A percentile compares a stretch with the other conserved stretches of the same genome.
Conservation (phyloP, 306 rosid genomes). For the Trifolium repens region DNA sequence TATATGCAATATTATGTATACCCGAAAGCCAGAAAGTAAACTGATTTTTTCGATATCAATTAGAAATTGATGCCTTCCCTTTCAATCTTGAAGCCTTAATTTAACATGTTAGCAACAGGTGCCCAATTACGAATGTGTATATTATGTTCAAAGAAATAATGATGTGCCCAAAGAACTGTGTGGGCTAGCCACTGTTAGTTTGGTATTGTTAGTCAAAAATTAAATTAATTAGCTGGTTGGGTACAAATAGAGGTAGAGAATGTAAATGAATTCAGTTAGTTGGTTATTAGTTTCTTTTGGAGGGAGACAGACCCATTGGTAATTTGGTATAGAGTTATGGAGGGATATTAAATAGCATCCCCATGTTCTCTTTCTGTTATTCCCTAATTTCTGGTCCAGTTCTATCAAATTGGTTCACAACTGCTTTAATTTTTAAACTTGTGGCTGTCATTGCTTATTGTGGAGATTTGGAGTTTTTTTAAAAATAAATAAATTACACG, state of each 20-base stretch:
- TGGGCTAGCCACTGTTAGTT: background rate
- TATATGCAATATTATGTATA: slow-evolving; percentile 2
- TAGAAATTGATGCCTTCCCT: slow-evolving; percentile 3
- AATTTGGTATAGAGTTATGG: background rate
- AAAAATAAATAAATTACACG: background rate
- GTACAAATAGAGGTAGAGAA: background rate
- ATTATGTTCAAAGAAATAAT: slow-evolving; percentile 10
- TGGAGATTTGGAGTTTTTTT: slow-evolving; percentile 3
- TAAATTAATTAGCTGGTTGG: background rate
- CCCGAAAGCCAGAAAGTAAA: background rate
- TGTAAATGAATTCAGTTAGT: background rate
- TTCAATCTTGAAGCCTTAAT: slow-evolving; percentile 19
- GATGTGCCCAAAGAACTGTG: background rate
- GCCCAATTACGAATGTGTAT: background rate
- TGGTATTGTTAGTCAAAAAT: background rate
- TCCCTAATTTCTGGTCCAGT: background rate
- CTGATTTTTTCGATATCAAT: background rate
- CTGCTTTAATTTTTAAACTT: slow-evolving; percentile 16
- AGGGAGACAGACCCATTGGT: background rate
- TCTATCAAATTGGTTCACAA: slow-evolving; percentile 10
- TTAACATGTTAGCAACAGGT: background rate
- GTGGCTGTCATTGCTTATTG: slow-evolving; percentile 15
- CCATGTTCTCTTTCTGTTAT: slow-evolving; percentile 17
- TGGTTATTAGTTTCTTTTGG: slow-evolving; percentile 19
- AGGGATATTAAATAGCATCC: slow-evolving; percentile 8